phyloP scores from a whole-genome alignment of 2,329 filamentous ascomycete genomes.

The Fusarium caatingaense region DNA sequence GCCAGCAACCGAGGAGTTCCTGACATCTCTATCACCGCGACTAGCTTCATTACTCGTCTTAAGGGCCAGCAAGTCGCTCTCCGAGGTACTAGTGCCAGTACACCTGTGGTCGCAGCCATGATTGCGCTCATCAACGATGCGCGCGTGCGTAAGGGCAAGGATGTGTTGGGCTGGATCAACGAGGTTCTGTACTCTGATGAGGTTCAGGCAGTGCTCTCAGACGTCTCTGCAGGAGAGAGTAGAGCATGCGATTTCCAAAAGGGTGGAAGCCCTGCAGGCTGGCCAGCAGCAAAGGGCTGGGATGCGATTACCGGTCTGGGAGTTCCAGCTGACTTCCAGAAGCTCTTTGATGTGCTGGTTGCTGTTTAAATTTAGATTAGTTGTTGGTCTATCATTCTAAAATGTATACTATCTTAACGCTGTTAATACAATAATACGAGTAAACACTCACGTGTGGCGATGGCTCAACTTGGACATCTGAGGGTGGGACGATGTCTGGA shows the following conservation, averaged over 20 bases:
- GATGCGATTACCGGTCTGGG: conserved; percentile 64
- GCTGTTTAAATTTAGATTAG: conserved; percentile 17
- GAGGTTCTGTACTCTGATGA: conserved; percentile 57
- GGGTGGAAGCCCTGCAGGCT: conserved; percentile 53
- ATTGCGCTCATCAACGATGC: conserved; percentile 66
- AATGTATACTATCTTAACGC: neutral
- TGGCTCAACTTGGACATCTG: neutral
- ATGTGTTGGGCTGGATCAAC: conserved; percentile 66
- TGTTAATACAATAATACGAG: neutral
- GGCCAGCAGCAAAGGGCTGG: conserved; percentile 59
- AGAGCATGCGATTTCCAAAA: conserved; percentile 54
- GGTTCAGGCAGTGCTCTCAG: conserved; percentile 54
- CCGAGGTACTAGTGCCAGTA: conserved; percentile 62
- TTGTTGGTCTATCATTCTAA: neutral
- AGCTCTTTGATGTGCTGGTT: conserved; percentile 51
- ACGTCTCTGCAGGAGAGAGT: conserved; percentile 57
- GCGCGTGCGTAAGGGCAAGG: conserved; percentile 60
- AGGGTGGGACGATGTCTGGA: neutral
- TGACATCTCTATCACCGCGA: conserved; percentile 66
- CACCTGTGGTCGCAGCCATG: conserved; percentile 66
- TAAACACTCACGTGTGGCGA: neutral
- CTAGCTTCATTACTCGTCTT: conserved; percentile 61
- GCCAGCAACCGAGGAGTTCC: conserved; percentile 60
- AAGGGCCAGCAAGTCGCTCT: conserved; percentile 46
- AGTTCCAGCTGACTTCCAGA: conserved; percentile 56